Base-by-base conservation (phyloP, 176 grass and related monocot genomes). In the Carex pumila region DNA sequence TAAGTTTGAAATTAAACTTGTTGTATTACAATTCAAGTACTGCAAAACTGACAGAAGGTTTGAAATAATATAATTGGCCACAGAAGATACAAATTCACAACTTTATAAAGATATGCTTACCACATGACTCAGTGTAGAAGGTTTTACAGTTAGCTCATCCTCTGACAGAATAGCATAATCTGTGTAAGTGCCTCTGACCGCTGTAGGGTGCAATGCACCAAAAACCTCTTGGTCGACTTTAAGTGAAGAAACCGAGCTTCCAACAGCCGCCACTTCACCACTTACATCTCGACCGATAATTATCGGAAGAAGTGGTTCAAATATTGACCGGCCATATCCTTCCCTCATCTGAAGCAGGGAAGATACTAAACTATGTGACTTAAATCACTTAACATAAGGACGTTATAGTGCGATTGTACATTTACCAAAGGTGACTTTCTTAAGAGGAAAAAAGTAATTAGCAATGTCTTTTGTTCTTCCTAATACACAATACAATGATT, bases 241-340 rank as follows among this genome's bases (percentile, higher is more conserved):
- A 68, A 95, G 75, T 36, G 89, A 91, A 8, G 91, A 92, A 13
- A 71, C 86, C 0, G 88, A 95, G 81, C 92, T 83, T 79, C 95
- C 95, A n/a, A 90, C 83, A 45, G 95, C 92, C 58, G 86, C 89
- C 67, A 98, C 92, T 95, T 98, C 95, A 81, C 95, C 95, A 68
- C 95, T 98, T 45, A 98, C 90, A 84, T 98, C 95, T 19, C 95
- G 89, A 65, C 95, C 95, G 29, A 98, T 43, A 68, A 98, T 98
- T 86, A 95, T 47, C 13, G 95, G 95, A 66, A 98, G 84, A 52
- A 90, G 76, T 22, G 91, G 86, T 80, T 88, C 75, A 21, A 93
- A 98, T 90, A 98, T 92, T 21, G 86, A 93, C 50, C 95, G 89
- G 9, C 95, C 95, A 85, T 98, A 98, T 17, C 95, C 95, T 87